Evolutionary conservation across 257 asterid species (phyloP).

Genomic region (Solanum pennellii): DNA sequence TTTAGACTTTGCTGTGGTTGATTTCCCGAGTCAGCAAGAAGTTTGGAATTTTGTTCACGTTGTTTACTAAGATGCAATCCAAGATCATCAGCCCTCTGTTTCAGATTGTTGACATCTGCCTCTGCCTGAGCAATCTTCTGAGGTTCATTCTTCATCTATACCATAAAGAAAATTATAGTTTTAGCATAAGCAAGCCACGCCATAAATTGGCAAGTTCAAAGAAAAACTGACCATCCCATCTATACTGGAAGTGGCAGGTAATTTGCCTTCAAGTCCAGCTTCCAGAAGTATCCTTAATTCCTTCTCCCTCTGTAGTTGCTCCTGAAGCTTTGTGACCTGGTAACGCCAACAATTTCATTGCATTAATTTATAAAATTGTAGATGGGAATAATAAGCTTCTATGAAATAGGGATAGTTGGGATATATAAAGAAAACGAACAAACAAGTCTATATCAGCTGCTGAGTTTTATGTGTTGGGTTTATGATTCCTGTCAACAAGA

Average conservation of each 20-base stretch:
- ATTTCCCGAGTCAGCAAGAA: constrained; percentile 29
- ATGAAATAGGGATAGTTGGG: background rate
- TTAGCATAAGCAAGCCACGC: background rate
- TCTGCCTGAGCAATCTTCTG: constrained; percentile 63
- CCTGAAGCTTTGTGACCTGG: constrained; percentile 70
- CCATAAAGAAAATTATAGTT: constrained; percentile 14
- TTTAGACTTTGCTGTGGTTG: constrained; percentile 30
- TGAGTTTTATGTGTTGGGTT: background rate
- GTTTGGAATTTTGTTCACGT: constrained; percentile 48
- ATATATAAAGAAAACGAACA: background rate
- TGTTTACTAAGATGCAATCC: constrained; percentile 48
- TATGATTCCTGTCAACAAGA: background rate
- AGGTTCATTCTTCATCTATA: constrained; percentile 51
- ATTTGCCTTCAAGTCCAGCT: constrained; percentile 43
- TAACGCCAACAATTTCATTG: background rate
- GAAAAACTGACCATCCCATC: constrained; percentile 51
- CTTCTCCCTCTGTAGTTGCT: constrained; percentile 63
- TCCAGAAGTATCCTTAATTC: constrained; percentile 66
- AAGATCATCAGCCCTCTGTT: constrained; percentile 64
- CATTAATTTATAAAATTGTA: background rate
- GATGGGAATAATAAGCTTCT: background rate
- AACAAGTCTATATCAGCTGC: background rate
- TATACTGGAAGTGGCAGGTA: constrained; percentile 28
- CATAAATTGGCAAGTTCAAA: background rate
- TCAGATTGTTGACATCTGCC: constrained; percentile 38